phyloP scores from a whole-genome alignment of 164 flowering plant species.

The Liquidambar formosana region DNA sequence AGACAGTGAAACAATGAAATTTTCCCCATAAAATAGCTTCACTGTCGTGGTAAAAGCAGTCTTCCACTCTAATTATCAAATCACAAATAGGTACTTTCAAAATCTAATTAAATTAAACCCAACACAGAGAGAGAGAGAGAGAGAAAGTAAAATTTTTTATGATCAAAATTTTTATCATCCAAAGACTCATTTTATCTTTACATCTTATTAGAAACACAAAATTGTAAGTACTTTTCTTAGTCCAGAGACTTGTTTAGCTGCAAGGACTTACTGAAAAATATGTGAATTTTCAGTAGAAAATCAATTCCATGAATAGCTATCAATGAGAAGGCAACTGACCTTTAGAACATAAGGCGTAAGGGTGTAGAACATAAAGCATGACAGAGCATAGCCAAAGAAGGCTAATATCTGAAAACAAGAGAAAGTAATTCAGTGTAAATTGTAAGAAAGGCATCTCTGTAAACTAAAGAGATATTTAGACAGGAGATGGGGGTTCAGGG shows the following conservation, averaged over 20 bases:
- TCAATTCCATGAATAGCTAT: not conserved
- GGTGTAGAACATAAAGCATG: conserved; percentile 55
- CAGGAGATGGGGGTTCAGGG: too few relatives aligned
- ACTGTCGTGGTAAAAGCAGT: not conserved
- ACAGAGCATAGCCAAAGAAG: conserved; percentile 44
- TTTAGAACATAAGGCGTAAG: conserved; percentile 58
- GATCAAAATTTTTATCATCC: too few relatives aligned
- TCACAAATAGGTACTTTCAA: not conserved
- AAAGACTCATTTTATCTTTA: not conserved
- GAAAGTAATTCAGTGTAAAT: not conserved
- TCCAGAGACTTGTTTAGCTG: not conserved
- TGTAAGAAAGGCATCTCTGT: not conserved
- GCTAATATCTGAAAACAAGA: conserved; percentile 48
- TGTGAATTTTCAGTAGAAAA: not conserved
- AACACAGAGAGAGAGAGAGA: too few relatives aligned
- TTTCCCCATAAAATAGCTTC: not conserved
- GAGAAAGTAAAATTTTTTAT: too few relatives aligned
- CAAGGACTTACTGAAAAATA: not conserved
- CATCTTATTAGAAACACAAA: not conserved
- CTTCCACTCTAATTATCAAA: not conserved
- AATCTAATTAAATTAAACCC: not conserved
- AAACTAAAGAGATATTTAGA: not conserved
- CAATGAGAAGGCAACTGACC: conserved; percentile 38
- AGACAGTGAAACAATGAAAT: conserved; percentile 3
- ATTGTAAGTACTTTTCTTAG: not conserved